Base-by-base conservation (phyloP, 768 basidiomycete species). In the Mycena olivaceomarginata region DNA sequence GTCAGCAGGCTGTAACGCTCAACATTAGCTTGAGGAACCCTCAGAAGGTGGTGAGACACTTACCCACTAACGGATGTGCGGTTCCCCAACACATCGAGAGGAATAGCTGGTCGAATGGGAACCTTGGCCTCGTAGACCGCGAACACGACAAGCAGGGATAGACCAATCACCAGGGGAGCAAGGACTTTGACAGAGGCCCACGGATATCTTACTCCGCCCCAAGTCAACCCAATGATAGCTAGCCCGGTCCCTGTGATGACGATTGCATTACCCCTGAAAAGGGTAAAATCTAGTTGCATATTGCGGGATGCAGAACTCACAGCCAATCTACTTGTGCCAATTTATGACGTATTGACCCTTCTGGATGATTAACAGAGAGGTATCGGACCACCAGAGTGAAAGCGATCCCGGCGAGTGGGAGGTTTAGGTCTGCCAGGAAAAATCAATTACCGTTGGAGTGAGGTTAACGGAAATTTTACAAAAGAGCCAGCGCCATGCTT, bases 141-240 rank as follows among this genome's bases (percentile, higher is more conserved):
- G 66, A 84, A 86, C 2, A 63, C 79, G 8, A 76, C 74, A 4
- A 89, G 71, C 8, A 84, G 80, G 13, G 82, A 60, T 9, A 85
- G 20, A 0, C 89, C 89, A 43, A 87, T 46, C 46, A 87, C 77
- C 12, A 90, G 82, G 0, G 89, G 88, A 2, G 81, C 86, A 20
- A 90, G 82, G 16, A 88, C 85, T 45, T 83, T 81, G 12, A 69
- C 84, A 0, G 84, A 85, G 10, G 60, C 39, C 89, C 89, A 90
- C 0, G 85, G 66, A 82, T 87, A 88, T 0, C 80, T 40, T 2
- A 74, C 70, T 13, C 80, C 89, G 13, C 85, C 89, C 84, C 86
- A 89, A 1, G 87, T 88, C 1, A 90, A 74, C 1, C 83, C 87
- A 67, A 88, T 75, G 51, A 86, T 80, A 15, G 81, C 79, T 2